Conservation (phyloP, 2,329 filamentous ascomycete genomes). For the Colletotrichum agaves region DNA sequence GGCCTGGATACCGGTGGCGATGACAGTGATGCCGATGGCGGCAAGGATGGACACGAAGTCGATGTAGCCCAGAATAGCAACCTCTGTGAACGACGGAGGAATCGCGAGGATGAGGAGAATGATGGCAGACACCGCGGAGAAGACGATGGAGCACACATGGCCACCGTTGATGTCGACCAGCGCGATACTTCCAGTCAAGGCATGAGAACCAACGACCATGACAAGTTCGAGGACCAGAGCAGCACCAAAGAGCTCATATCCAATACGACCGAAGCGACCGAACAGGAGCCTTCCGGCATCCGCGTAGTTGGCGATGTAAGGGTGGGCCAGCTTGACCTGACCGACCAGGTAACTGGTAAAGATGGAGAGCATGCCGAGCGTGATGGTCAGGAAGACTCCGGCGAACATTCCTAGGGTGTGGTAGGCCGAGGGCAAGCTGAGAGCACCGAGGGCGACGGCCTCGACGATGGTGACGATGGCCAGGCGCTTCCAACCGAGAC, state of each 20-base stretch:
- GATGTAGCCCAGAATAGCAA: slow-evolving; percentile 61
- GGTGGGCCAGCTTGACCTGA: slow-evolving; percentile 60
- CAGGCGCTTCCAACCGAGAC: slow-evolving; percentile 67
- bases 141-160: slow-evolving; percentile 57
- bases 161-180: slow-evolving; percentile 72
- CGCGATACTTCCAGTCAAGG: slow-evolving; percentile 76
- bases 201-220: slow-evolving; percentile 78
- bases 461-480: slow-evolving; percentile 66
- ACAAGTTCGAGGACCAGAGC: slow-evolving; percentile 72
- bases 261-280: slow-evolving; percentile 58
- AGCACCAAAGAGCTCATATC: slow-evolving; percentile 70
- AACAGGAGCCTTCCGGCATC: slow-evolving; percentile 73
- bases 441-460: slow-evolving; percentile 64
- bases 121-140: slow-evolving; percentile 57
- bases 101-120: slow-evolving; percentile 58
- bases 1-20: slow-evolving; percentile 47
- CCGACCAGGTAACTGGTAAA: slow-evolving; percentile 60
- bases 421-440: slow-evolving; percentile 63
- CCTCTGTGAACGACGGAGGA: slow-evolving; percentile 60
- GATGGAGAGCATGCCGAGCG: slow-evolving; percentile 57
- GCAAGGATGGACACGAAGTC: slow-evolving; percentile 72
- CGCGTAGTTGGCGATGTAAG: slow-evolving; percentile 73
- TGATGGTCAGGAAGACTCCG: slow-evolving; percentile 55
- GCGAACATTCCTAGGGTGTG: slow-evolving; percentile 64
- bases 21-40: slow-evolving; percentile 55